Evolutionary conservation across 192 early-diverging fungal genomes (phyloP), one percentile per base, ranked within the genome.

Genomic region (Coemansia sp.): DNA sequence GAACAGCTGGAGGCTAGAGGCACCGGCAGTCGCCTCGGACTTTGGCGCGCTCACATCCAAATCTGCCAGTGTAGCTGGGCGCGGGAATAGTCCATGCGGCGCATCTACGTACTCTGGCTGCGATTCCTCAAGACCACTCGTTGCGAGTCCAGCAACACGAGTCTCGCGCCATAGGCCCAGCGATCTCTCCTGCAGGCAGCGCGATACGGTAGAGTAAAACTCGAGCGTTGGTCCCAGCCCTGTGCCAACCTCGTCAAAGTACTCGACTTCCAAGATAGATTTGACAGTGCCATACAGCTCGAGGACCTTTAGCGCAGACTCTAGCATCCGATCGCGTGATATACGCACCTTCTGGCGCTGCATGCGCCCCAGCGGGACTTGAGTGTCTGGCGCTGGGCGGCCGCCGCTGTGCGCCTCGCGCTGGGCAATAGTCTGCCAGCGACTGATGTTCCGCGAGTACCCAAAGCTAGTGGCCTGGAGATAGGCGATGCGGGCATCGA

Each of bases 341-440:
- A 98, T 91, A 0, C 93, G 86, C n/a, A 97, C 93, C 67, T 98
- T 98, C 75, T 94, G 92, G 7, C 93, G 85, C 60, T 92, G 89
- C 35, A 94, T 82, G 0, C 92, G 83, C 3, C 90, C 92, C 58
- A 95, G 64, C 32, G 86, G 74, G 12, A 80, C 80, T 40, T 67
- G 58, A 0, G 62, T 20, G 6, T 75, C 68, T 11, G 69, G 25
- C 1, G 51, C 17, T 9, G 58, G 0, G 20, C 59, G 40, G 19
- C 20, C 36, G 12, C 42, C 64, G 17, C 41, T 40, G 19, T 40
- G 64, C 27, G 68, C 68, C 62, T 72, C 71, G 20, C 65, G 65
- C 32, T 71, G 70, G 42, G 71, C 67, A 41, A 71, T 39, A 1
- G 35, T 47, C 67, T 87, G 87, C 91, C 90, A 93, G 19, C 82